Base-by-base conservation (phyloP, 2,329 filamentous ascomycete genomes). In the Onygena corvina region DNA sequence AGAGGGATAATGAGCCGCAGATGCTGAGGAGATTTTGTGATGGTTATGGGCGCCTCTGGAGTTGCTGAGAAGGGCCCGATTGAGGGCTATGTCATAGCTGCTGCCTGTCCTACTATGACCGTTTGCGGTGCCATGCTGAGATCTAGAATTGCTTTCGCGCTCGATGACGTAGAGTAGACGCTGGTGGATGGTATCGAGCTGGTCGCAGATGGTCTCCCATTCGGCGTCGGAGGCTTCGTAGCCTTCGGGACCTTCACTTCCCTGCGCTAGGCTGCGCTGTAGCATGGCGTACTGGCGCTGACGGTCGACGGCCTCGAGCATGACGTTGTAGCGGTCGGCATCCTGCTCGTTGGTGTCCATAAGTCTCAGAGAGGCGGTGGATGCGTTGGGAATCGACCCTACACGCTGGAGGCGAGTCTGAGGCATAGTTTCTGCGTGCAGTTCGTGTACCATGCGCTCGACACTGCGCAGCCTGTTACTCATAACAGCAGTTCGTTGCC, bases 141-240 rank as follows among this genome's bases (percentile, higher is more conserved):
- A 48, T 9, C 45, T 52, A 3, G 35, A 47, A 29, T 35, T 54
- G 4, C 42, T 49, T 18, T 50, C 53, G 9, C 51, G 31, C 14
- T 54, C 46, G 16, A 52, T 52, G 18, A 47, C 38, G 44, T 54
- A 51, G 9, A 54, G 20, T 0, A 54, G 48, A 20, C 53, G 48
- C 11, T 47, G 5, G n/a, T 50, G 34, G 49, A 53, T 51, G 8
- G 25, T 18, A 16, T 54, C 53, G 2, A 53, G 51, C 35, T 54
- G 51, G 18, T 36, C 46, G n/a, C 49, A 50, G n/a, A 54, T 51
- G 23, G 47, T 35, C 12, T 52, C 52, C 52, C 52, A 50, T 23
- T 51, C 53, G 30, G 52, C 48, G n/a, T 53, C 47, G 5, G n/a
- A n/a, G n/a, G n/a, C n/a, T n/a, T n/a, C n/a, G n/a, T n/a, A n/a